Percentiles rank a stretch among this genome's conserved stretches.
phyloP scores from a whole-genome alignment of 2,329 filamentous ascomycete genomes.

The Coleophoma eucalyptorum region DNA sequence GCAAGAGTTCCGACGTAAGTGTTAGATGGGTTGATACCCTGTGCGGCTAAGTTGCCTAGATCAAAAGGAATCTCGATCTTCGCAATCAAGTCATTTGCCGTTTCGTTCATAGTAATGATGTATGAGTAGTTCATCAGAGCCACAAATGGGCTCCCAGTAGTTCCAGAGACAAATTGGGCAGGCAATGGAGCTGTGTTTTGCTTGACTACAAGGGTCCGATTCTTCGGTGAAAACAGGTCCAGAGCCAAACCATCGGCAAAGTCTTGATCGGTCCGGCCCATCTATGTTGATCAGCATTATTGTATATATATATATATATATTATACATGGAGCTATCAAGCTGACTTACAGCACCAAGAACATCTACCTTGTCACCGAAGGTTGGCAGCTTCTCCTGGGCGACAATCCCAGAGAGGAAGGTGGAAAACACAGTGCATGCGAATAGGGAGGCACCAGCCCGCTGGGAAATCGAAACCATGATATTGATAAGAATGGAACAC shows the following conservation, averaged over 20 bases:
- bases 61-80: slow-evolving; percentile 29
- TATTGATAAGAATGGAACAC: not conserved
- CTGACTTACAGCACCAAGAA: slow-evolving; percentile 12
- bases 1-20: slow-evolving; percentile 14
- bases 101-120: slow-evolving; percentile 27
- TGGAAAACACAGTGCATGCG: not conserved
- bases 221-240: slow-evolving; percentile 28
- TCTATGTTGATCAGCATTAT: slow-evolving; percentile 4
- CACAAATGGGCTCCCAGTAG: slow-evolving; percentile 24
- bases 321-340: not conserved
- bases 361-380: slow-evolving; percentile 12
- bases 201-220: slow-evolving; percentile 25
- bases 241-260: slow-evolving; percentile 28
- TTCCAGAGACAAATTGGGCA: slow-evolving; percentile 26
- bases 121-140: slow-evolving; percentile 27
- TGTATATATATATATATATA: not conserved
- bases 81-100: slow-evolving; percentile 28
- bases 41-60: slow-evolving; percentile 9
- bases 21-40: slow-evolving; percentile 13
- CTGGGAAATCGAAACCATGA: slow-evolving; percentile 12
- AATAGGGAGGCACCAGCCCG: slow-evolving; percentile 11
- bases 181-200: slow-evolving; percentile 25
- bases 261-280: slow-evolving; percentile 26
- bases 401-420: no score
- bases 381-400: slow-evolving; percentile 5